Percentiles rank a stretch among this genome's conserved stretches.
These are phyloP conservation scores for Luzula sylvatica DNA, from an alignment of 176 grass and related monocot species.

Conservation along the genomic window DNA sequence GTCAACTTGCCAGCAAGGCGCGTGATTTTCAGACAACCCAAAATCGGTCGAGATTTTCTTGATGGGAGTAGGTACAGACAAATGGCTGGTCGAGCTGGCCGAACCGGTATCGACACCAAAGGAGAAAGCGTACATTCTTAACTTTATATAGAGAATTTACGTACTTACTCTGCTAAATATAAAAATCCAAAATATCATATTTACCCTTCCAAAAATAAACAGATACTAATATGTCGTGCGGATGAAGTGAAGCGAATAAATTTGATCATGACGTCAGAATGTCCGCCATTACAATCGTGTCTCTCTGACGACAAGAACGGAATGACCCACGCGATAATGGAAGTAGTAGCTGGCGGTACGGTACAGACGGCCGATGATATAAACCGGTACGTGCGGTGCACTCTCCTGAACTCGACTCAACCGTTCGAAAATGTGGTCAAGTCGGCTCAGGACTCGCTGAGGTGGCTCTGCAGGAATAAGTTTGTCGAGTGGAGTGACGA, in stretches of 20 bases:
- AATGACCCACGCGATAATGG: constrained; percentile 98
- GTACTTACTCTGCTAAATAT: neutral
- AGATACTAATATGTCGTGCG: constrained; percentile 92
- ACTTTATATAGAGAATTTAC: too few relatives aligned
- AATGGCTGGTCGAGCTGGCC: constrained; percentile 93
- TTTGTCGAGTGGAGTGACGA: constrained; percentile 83
- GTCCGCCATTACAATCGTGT: constrained; percentile 74
- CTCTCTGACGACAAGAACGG: constrained; percentile 97
- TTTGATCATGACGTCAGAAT: constrained; percentile 60
- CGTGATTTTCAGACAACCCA: constrained; percentile 93
- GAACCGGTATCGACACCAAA: constrained; percentile 97
- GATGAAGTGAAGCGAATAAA: constrained; percentile 79
- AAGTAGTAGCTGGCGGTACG: constrained; percentile 89
- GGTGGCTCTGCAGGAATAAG: constrained; percentile 86
- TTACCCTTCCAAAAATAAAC: neutral
- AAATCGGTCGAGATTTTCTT: constrained; percentile 85
- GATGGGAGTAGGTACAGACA: constrained; percentile 96
- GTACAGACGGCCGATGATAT: constrained; percentile 97
- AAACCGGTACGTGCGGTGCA: constrained; percentile 85
- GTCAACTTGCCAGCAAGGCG: constrained; percentile 96
- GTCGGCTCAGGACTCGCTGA: constrained; percentile 94
- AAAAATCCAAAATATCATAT: neutral
- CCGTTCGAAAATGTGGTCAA: constrained; percentile 89
- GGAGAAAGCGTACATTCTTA: constrained; percentile 89
- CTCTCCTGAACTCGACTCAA: constrained; percentile 90